phyloP scores from a whole-genome alignment of 257 asterid genomes.

The Solanum raphanifolium region DNA sequence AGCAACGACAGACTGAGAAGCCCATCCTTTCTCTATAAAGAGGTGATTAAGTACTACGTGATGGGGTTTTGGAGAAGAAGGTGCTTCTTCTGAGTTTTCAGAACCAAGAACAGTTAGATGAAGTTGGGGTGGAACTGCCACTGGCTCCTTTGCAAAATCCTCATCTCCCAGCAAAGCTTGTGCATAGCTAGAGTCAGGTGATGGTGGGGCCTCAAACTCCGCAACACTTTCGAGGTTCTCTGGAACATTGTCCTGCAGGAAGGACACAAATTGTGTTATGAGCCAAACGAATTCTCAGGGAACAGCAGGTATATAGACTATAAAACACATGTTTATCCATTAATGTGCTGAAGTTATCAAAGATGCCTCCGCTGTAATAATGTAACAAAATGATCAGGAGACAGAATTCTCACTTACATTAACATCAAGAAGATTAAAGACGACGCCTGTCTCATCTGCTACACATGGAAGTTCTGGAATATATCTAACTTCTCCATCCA shows the following conservation, averaged over 20 bases:
- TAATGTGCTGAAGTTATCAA: neutral
- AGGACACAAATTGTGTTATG: neutral
- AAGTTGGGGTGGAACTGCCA: constrained; percentile 69
- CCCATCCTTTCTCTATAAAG: constrained; percentile 63
- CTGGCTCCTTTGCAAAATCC: constrained; percentile 73
- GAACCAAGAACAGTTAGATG: constrained; percentile 33
- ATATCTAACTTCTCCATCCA: constrained; percentile 66
- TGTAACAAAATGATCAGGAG: neutral
- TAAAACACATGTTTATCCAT: neutral
- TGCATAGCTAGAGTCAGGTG: constrained; percentile 76
- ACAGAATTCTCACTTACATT: constrained; percentile 36
- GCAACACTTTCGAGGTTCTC: constrained; percentile 71
- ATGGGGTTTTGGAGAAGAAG: constrained; percentile 44
- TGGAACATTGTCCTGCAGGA: constrained; percentile 53
- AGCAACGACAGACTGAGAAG: constrained; percentile 64
- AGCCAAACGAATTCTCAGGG: neutral
- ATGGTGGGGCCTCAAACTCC: constrained; percentile 79
- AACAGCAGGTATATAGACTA: neutral
- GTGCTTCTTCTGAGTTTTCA: constrained; percentile 27
- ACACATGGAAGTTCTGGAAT: constrained; percentile 74
- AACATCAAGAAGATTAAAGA: constrained; percentile 77
- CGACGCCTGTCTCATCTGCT: constrained; percentile 47
- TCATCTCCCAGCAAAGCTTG: constrained; percentile 56
- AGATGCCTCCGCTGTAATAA: neutral
- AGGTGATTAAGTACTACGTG: constrained; percentile 91